Base-by-base conservation (phyloP, 345 rosid species). In the Carallia brachiata region DNA sequence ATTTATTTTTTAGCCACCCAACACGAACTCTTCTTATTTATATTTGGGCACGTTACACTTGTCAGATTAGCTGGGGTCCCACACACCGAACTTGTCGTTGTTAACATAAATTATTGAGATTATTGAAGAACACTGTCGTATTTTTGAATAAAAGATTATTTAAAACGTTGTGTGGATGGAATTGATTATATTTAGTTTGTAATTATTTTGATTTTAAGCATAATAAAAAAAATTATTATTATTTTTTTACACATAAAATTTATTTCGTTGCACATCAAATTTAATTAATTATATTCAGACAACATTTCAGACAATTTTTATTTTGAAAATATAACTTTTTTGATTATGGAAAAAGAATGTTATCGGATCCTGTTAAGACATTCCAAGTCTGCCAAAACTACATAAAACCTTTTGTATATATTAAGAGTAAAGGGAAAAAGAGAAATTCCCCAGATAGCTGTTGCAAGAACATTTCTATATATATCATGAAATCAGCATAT, bases 401-500 rank as follows among this genome's bases (percentile, higher is more conserved):
- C 66, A 61, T 34, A 5, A 27, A 56, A 52, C 61, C 78, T 82
- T 71, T 66, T 63, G 31, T 30, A 73, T 66, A 27, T 30, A 73
- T 66, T 55, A 59, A 66, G 68, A 70, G 73, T 6, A 19, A 77
- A 18, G 63, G 55, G 55, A 70, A 36, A 68, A 52, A 67, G 52
- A 57, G 63, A 68, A 69, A 69, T 66, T 76, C 71, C 13, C 4
- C 19, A 7, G 58, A 73, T 71, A 9, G 66, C 68, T 69, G 69
- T 39, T 44, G 66, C 47, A 47, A 48, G 81, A 68, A 73, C 64
- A 63, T 77, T 70, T 76, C 76, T 87, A 13, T 16, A 36, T 62
- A 13, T 16, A 36, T 62, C n/a, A 36, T 10, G 59, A 6, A 54
- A 52, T 63, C 67, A 64, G 44, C 68, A 52, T 6, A 2, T 19